Percentiles rank a stretch among this genome's conserved stretches.
Conservation (phyloP, 768 basidiomycete species). For the Tylopilus vinaceipallidus region DNA sequence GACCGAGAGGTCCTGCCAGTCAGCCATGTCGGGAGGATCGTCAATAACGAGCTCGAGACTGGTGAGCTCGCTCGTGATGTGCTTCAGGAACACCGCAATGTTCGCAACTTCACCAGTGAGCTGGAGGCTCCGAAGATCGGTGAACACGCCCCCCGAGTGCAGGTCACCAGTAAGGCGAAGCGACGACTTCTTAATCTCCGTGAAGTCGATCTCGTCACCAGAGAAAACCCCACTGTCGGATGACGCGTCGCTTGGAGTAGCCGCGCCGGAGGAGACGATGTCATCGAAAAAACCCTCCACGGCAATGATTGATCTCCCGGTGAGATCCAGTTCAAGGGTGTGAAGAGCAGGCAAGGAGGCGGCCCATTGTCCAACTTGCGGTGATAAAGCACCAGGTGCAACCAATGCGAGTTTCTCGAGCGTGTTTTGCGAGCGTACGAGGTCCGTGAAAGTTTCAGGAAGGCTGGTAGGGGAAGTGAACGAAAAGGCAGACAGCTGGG, state of each 20-base stretch:
- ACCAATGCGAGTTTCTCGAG: conserved; percentile 64
- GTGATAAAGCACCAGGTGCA: conserved; percentile 70
- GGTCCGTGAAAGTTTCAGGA: conserved; percentile 68
- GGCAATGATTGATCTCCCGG: conserved; percentile 61
- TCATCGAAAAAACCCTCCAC: conserved; percentile 84
- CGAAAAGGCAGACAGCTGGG: conserved; percentile 63
- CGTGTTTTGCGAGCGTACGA: conserved; percentile 54
- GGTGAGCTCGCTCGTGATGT: conserved; percentile 62
- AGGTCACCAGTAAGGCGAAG: conserved; percentile 63
- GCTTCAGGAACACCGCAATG: conserved; percentile 69
- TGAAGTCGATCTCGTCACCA: conserved; percentile 73
- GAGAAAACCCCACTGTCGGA: conserved; percentile 80
- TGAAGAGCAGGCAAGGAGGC: conserved; percentile 61
- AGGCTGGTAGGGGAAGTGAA: conserved; percentile 68
- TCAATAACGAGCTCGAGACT: conserved; percentile 75
- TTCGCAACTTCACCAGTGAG: conserved; percentile 70
- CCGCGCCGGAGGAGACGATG: conserved; percentile 62
- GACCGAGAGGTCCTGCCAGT: conserved; percentile 71
- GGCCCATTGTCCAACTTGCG: conserved; percentile 75
- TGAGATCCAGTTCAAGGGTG: conserved; percentile 67
- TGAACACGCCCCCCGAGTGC: conserved; percentile 54
- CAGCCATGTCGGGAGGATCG: conserved; percentile 69
- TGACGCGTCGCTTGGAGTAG: conserved; percentile 67
- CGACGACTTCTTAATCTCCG: conserved; percentile 68
- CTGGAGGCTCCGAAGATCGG: conserved; percentile 55